These are phyloP conservation scores for Teratosphaeria zuluensis DNA, from an alignment of 2,329 filamentous ascomycete species.

Conservation along the genomic window DNA sequence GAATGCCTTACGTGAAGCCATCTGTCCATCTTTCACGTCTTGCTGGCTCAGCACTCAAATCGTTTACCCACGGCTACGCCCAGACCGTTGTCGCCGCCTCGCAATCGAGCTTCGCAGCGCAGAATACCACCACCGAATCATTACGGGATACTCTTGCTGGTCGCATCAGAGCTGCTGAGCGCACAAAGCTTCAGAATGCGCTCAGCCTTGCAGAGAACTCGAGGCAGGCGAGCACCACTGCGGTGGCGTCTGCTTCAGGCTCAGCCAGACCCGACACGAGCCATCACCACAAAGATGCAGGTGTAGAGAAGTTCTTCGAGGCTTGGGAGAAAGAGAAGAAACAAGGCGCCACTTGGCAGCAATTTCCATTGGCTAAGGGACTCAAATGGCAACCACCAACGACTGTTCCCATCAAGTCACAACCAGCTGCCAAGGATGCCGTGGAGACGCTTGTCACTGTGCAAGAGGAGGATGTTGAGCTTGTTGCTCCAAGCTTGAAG, in stretches of 20 bases:
- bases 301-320: conserved; percentile 84
- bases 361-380: conserved; percentile 78
- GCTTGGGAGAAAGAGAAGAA: conserved; percentile 73
- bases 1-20: conserved; percentile 72
- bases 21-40: conserved; percentile 86
- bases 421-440: conserved; percentile 12
- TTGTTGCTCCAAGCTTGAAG: conserved; percentile 27
- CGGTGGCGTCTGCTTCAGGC: conserved; percentile 17
- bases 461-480: conserved; percentile 15
- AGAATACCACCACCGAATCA: conserved; percentile 46
- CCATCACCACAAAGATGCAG: conserved; percentile 25
- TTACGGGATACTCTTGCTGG: conserved; percentile 41
- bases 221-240: conserved; percentile 27
- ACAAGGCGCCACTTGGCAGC: conserved; percentile 63
- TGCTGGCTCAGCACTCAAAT: conserved; percentile 56
- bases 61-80: conserved; percentile 94
- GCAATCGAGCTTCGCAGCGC: conserved; percentile 69
- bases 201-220: conserved; percentile 21
- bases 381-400: conserved; percentile 72
- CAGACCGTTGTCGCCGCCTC: conserved; percentile 94
- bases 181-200: conserved; percentile 21
- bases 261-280: conserved; percentile 20
- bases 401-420: conserved; percentile 23
- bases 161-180: conserved; percentile 35
- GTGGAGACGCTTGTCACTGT: conserved; percentile 29